Percentiles rank a stretch among this genome's conserved stretches.
These are phyloP conservation scores for Cordyceps tenuipes DNA, from an alignment of 2,329 filamentous ascomycete genomes.

Conservation along the genomic window DNA sequence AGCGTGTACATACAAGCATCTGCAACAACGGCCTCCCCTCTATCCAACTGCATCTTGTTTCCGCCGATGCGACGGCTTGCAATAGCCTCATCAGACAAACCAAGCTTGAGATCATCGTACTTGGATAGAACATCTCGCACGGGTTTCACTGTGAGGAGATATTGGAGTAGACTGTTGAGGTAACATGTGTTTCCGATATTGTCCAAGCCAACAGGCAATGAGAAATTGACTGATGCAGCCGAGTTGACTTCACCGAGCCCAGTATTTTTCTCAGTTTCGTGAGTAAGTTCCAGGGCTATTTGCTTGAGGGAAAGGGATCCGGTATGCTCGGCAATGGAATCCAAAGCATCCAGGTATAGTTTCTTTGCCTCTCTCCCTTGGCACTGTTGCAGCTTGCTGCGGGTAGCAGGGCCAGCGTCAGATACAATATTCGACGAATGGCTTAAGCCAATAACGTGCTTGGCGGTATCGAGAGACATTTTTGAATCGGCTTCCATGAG, in stretches of 20 bases:
- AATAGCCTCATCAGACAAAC: conserved; percentile 55
- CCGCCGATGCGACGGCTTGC: conserved; percentile 67
- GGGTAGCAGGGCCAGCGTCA: conserved; percentile 1
- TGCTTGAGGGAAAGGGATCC: conserved; percentile 21
- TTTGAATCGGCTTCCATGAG: conserved; percentile 27
- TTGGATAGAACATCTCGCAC: conserved; percentile 73
- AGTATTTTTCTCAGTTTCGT: conserved; percentile 13
- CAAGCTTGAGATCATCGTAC: conserved; percentile 63
- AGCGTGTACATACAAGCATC: conserved; percentile 62
- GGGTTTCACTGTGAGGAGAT: conserved; percentile 81
- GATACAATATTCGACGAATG: conserved; percentile 17
- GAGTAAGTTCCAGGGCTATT: conserved; percentile 20
- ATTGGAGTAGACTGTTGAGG: conserved; percentile 91
- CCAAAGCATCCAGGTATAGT: conserved; percentile 27
- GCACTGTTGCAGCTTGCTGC: conserved; percentile 18
- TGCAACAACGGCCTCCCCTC: conserved; percentile 53
- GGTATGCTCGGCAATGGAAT: conserved; percentile 27
- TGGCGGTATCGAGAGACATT: conserved; percentile 28
- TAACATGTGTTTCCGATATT: conserved; percentile 99
- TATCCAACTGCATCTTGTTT: conserved; percentile 39
- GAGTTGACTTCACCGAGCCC: conserved; percentile 9
- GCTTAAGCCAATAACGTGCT: conserved; percentile 23
- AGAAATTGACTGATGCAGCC: conserved; percentile 24
- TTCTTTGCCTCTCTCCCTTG: conserved; percentile 22
- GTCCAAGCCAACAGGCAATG: conserved; percentile 74